These are phyloP conservation scores for Starmerella powellii DNA, from an alignment of 805 yeast species.

Conservation along the genomic window DNA sequence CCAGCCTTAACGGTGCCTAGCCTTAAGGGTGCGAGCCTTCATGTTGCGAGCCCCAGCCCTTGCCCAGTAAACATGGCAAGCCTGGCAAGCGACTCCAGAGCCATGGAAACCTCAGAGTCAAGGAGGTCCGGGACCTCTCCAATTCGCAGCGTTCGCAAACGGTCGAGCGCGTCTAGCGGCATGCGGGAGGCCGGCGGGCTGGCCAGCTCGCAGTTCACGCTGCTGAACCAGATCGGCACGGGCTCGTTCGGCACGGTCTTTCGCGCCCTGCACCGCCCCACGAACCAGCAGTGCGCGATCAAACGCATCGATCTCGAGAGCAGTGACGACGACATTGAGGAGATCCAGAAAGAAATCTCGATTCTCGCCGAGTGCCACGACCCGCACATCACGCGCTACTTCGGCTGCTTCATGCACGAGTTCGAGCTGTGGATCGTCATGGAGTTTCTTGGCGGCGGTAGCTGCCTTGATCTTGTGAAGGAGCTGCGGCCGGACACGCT, in stretches of 20 bases:
- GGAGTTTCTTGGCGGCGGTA: conserved; percentile 75
- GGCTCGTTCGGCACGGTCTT: conserved; percentile 75
- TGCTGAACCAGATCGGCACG: conserved; percentile 49
- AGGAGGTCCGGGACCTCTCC: no score
- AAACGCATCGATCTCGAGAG: conserved; percentile 53
- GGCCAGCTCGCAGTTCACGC: conserved; percentile 32
- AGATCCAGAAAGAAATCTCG: conserved; percentile 60
- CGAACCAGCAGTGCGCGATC: conserved; percentile 30
- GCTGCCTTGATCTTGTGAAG: conserved; percentile 48
- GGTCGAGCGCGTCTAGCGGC: conserved; percentile 1
- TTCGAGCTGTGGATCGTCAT: conserved; percentile 66
- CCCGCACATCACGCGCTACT: conserved; percentile 50
- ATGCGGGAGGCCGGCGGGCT: conserved; percentile 2
- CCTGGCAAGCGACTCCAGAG: no score
- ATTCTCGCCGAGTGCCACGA: conserved; percentile 56
- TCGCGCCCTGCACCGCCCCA: conserved; percentile 40
- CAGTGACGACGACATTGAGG: conserved; percentile 52
- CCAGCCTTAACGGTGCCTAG: no score
- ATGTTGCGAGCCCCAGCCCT: no score
- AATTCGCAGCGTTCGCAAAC: no score
- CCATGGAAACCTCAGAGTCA: no score
- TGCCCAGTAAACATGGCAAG: no score
- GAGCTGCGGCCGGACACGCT: conserved; percentile 38
- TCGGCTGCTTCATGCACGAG: conserved; percentile 60
- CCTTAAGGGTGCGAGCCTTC: no score